Conservation (phyloP, 441 rosid species). For the Pelargonium myrrhifolium region DNA sequence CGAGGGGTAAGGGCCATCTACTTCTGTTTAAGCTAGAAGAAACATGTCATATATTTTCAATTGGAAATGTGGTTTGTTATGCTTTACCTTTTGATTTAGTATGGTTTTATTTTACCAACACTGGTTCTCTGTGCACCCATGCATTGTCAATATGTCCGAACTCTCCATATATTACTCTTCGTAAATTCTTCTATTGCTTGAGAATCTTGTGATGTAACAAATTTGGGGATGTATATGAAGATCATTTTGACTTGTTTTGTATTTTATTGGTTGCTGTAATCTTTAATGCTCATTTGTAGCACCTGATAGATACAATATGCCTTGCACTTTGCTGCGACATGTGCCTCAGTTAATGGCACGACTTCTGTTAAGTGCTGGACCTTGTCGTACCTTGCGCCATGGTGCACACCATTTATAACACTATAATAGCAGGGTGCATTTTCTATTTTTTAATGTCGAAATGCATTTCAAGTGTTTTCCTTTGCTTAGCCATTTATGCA, state of each 20-base stretch:
- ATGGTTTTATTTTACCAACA: too few species aligned
- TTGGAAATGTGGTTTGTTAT: background rate
- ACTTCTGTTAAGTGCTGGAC: too few species aligned
- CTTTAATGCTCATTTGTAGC: background rate
- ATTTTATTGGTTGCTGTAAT: background rate
- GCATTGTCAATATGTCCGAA: background rate
- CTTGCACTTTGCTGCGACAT: too few species aligned
- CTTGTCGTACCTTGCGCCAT: too few species aligned
- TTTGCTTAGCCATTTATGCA: too few species aligned
- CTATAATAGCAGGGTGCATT: too few species aligned
- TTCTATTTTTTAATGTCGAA: too few species aligned
- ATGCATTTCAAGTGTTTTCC: too few species aligned
- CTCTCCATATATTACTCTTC: background rate
- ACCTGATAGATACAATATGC: background rate
- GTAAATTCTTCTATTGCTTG: background rate
- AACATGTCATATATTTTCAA: background rate
- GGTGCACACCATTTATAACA: too few species aligned
- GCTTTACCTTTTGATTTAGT: background rate
- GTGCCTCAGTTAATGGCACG: too few species aligned
- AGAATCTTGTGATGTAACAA: background rate
- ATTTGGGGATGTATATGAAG: background rate
- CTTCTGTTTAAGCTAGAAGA: background rate
- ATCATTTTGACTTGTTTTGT: background rate
- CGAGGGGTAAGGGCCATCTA: constrained; percentile 64
- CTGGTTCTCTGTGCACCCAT: background rate